phyloP scores from a whole-genome alignment of 768 basidiomycete species.

The Paxillus ammoniavirescens region DNA sequence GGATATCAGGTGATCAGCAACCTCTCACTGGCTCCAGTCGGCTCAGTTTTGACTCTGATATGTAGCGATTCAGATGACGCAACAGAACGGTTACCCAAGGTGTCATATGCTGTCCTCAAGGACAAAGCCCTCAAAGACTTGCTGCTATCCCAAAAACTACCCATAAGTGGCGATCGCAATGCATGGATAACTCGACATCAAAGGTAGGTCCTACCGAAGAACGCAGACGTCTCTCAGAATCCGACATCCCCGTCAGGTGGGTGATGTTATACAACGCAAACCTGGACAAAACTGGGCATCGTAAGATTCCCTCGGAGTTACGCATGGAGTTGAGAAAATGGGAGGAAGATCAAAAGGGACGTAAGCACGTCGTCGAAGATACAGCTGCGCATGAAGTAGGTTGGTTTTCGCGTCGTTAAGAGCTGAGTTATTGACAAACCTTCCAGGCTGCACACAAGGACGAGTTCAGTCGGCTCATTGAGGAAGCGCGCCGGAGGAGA shows the following conservation, averaged over 20 bases:
- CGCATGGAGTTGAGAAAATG: slow-evolving; percentile 53
- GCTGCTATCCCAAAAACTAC: slow-evolving; percentile 49
- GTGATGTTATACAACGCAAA: slow-evolving; percentile 70
- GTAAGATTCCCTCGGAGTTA: slow-evolving; percentile 48
- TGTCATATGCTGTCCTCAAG: slow-evolving; percentile 62
- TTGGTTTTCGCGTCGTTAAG: neutral
- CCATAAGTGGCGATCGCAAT: slow-evolving; percentile 50
- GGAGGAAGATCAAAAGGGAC: slow-evolving; percentile 50
- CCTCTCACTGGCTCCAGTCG: neutral
- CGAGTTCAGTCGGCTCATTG: slow-evolving; percentile 35
- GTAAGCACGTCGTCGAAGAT: slow-evolving; percentile 36
- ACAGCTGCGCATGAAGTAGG: slow-evolving; percentile 40
- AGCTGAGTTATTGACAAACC: neutral
- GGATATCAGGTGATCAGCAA: slow-evolving; percentile 23
- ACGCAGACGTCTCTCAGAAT: neutral
- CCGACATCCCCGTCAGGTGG: slow-evolving; percentile 47
- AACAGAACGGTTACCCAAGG: slow-evolving; percentile 54
- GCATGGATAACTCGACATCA: slow-evolving; percentile 57
- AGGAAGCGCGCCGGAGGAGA: slow-evolving; percentile 36
- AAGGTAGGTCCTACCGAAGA: slow-evolving; percentile 37
- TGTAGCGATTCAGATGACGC: slow-evolving; percentile 32
- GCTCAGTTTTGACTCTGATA: slow-evolving; percentile 19
- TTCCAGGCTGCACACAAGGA: slow-evolving; percentile 24
- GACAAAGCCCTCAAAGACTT: slow-evolving; percentile 59
- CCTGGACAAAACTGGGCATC: slow-evolving; percentile 52